A percentile compares a stretch with the other conserved stretches of the same genome.
Conservation (phyloP, 345 rosid species). For the Bruguiera gymnorhiza region DNA sequence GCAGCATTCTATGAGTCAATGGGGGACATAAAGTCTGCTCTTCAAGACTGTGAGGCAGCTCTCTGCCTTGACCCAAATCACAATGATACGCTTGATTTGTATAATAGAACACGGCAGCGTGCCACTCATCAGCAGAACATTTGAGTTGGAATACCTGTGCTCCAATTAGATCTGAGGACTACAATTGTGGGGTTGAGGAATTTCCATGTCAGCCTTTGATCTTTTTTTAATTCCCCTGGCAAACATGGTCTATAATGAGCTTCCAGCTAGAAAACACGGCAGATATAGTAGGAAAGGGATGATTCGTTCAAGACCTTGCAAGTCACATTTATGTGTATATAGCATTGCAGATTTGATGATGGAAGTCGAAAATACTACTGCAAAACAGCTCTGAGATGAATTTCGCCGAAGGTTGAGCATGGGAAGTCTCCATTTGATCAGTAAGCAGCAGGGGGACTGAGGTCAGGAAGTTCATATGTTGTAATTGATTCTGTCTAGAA, state of each 20-base stretch:
- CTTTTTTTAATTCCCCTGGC: neutral
- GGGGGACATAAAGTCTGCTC: conserved; percentile 57
- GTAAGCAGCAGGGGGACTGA: neutral
- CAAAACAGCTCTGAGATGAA: neutral
- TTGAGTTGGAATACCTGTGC: conserved; percentile 16
- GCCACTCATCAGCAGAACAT: conserved; percentile 34
- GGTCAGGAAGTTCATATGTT: neutral
- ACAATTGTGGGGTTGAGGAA: neutral
- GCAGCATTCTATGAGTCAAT: conserved; percentile 88
- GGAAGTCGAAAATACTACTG: conserved; percentile 4
- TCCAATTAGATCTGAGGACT: neutral
- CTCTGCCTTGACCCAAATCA: conserved; percentile 85
- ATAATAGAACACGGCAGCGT: conserved; percentile 53
- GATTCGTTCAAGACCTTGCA: neutral
- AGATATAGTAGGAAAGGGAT: neutral
- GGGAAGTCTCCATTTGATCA: neutral
- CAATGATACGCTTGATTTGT: conserved; percentile 66
- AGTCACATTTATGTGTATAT: conserved; percentile 5
- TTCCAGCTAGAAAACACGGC: neutral
- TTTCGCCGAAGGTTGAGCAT: neutral
- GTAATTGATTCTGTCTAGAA: conserved; percentile 7
- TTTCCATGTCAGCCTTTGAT: neutral
- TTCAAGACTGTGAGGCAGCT: conserved; percentile 85
- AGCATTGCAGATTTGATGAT: conserved; percentile 9
- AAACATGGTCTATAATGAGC: neutral